These are phyloP conservation scores for Eucalyptus erythrocorys DNA, from an alignment of 345 rosid species.

Conservation along the genomic window DNA sequence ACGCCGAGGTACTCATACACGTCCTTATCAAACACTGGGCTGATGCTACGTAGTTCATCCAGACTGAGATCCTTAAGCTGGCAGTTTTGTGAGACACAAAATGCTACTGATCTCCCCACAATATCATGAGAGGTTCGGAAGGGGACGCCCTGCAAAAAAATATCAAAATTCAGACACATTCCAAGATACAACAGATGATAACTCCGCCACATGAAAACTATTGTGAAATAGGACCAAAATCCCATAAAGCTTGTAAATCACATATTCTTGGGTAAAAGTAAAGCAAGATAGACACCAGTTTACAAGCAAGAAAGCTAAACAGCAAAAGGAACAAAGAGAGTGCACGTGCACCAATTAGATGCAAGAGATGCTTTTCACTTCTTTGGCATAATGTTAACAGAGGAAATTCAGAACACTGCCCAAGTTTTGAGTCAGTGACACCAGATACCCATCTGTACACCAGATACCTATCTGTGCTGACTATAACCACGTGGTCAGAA, in stretches of 20 bases:
- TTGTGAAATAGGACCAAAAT: background rate
- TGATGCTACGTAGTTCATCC: conserved; percentile 54
- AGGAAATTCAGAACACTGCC: background rate
- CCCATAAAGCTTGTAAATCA: background rate
- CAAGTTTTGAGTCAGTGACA: background rate
- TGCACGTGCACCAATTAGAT: background rate
- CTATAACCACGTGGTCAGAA: background rate
- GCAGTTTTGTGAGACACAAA: conserved; percentile 61
- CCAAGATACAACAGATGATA: background rate
- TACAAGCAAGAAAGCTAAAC: background rate
- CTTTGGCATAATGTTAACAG: background rate
- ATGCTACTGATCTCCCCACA: conserved; percentile 79
- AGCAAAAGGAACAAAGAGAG: background rate
- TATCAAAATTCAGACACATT: background rate
- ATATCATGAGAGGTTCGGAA: conserved; percentile 93
- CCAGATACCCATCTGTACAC: background rate
- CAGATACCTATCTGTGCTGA: background rate
- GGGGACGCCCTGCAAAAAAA: conserved; percentile 62
- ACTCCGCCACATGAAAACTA: background rate
- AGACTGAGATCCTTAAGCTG: conserved; percentile 66
- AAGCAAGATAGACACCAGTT: background rate
- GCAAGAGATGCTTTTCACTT: background rate
- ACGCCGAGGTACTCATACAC: conserved; percentile 77
- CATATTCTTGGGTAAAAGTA: background rate
- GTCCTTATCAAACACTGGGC: conserved; percentile 57